Evolutionary conservation across 805 yeast genomes (phyloP).

Genomic region (Nakazawaea wickerhamii): DNA sequence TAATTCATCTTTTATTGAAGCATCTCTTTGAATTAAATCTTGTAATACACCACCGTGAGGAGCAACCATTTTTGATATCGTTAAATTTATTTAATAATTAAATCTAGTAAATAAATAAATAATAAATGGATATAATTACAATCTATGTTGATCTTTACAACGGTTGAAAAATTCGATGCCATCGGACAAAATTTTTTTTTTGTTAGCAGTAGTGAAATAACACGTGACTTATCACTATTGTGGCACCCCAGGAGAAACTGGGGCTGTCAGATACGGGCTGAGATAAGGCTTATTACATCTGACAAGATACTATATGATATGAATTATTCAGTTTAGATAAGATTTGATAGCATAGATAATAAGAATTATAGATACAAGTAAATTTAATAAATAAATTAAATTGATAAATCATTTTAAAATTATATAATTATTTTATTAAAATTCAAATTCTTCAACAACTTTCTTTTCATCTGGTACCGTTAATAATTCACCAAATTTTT

Average conservation of each 20-base stretch:
- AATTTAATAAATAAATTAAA: too few relatives aligned
- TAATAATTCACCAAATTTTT: constrained; percentile 20
- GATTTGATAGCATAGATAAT: too few relatives aligned
- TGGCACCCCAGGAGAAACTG: constrained; percentile 1
- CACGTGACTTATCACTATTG: constrained; percentile 11
- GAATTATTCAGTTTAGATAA: too few relatives aligned
- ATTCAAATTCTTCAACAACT: constrained; percentile 5
- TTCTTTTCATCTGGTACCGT: neutral
- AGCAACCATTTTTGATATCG: constrained; percentile 44
- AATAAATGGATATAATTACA: neutral
- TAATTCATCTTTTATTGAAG: constrained; percentile 48
- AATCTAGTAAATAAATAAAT: neutral
- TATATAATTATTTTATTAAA: neutral
- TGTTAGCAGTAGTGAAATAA: neutral
- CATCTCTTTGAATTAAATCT: constrained; percentile 82
- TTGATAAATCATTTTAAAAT: too few relatives aligned
- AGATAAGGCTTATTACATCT: neutral
- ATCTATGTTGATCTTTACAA: neutral
- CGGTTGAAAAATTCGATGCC: constrained; percentile 1
- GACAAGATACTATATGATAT: too few relatives aligned
- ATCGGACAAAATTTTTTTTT: constrained; percentile 1
- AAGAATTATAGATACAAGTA: too few relatives aligned
- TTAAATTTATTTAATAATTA: neutral
- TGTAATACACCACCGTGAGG: constrained; percentile 93
- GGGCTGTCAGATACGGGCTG: neutral